Percentiles rank a stretch among this genome's conserved stretches.
Evolutionary conservation across 768 basidiomycete species (phyloP).

Genomic region (Leccinum olivaceopallidum): DNA sequence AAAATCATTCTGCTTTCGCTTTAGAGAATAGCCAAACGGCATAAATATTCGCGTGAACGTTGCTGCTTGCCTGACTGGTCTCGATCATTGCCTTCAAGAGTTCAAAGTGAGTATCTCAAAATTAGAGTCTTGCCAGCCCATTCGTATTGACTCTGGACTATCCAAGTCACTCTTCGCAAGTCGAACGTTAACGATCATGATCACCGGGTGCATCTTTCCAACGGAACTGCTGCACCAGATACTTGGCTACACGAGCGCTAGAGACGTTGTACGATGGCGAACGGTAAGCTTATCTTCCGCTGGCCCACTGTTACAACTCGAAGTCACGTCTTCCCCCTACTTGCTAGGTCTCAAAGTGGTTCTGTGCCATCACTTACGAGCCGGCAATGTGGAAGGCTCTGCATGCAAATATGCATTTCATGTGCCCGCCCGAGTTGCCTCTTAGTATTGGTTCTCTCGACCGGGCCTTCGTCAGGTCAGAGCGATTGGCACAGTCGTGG

Average conservation of each 20-base stretch:
- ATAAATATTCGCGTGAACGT: no score
- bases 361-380: not conserved
- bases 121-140: no score
- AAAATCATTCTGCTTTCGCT: no score
- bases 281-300: not conserved
- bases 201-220: not conserved
- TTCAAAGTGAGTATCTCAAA: no score
- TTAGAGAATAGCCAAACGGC: no score
- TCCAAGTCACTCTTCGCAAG: no score
- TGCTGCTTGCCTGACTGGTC: no score
- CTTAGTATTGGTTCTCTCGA: not conserved
- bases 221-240: not conserved
- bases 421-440: not conserved
- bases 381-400: not conserved
- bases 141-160: no score
- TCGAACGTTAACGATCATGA: not conserved
- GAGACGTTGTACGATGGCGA: not conserved
- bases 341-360: not conserved
- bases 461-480: not conserved
- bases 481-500: not conserved
- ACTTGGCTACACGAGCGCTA: not conserved
- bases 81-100: no score
- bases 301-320: not conserved
- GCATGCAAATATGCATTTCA: not conserved
- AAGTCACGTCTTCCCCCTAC: not conserved